Evolutionary conservation across 2,329 filamentous ascomycete genomes (phyloP), one percentile per base, ranked within the genome.

Genomic region (Pyrenophora graminea): DNA sequence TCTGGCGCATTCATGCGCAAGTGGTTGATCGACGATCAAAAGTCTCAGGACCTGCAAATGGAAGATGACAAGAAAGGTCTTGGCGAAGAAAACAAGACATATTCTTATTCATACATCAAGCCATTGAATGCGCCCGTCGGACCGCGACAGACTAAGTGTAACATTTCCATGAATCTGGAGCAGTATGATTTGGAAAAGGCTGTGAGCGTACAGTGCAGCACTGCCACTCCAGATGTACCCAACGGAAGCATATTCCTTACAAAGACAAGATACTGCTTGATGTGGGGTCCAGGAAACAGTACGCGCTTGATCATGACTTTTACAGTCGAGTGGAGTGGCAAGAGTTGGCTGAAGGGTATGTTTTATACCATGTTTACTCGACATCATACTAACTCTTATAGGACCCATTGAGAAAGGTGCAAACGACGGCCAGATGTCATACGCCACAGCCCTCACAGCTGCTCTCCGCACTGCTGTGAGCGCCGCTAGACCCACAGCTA

Each of bases 321-420:
- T 71, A 88, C 86, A 2, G 89, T 97, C 37, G 95, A 99, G 68
- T 99, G 95, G 95, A 87, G 88, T 3, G 92, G 92, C 63, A 99
- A 97, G 80, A 97, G 92, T 77, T 99, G 94, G 94, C 78, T 99
- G 39, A 97, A 94, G 78, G 90, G 92, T 95, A 79, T 21, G 15
- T 39, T n/a, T 19, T n/a, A 23, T 21, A 25, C 37, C 21, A 32
- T 33, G 3, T 2, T 6, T 15, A 33, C 18, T 7, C 17, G 38
- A 2, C 37, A 10, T 17, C n/a, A 7, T 42, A 45, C 37, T 68
- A 53, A 66, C 53, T 19, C 25, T 13, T 31, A 13, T 59, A 96
- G 91, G 89, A 56, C 90, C 94, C 2, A 99, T 99, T 62, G 94
- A 99, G 71, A 97, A 96, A 72, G 93, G 91, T 53, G 91, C 92